Evolutionary conservation across 768 basidiomycete species (phyloP).

Genomic region (Mycena albidolilacea): DNA sequence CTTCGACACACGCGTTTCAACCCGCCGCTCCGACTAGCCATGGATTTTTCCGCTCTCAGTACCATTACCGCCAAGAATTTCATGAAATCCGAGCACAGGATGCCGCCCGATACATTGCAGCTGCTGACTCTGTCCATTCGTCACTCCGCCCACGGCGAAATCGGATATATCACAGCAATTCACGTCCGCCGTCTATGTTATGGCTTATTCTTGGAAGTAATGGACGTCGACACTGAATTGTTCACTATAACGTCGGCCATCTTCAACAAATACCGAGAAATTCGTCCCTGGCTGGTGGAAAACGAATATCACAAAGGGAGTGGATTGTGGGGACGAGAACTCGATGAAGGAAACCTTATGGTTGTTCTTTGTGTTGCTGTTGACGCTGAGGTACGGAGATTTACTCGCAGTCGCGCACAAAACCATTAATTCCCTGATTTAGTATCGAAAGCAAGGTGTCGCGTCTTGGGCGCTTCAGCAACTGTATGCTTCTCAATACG

Average conservation of each 20-base stretch:
- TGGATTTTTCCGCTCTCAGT: slow-evolving; percentile 4
- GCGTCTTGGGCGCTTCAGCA: slow-evolving; percentile 23
- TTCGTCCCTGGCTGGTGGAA: slow-evolving; percentile 24
- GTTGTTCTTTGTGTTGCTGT: slow-evolving; percentile 17
- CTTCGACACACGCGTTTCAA: not conserved
- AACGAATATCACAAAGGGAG: slow-evolving; percentile 30
- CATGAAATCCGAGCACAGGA: slow-evolving; percentile 16
- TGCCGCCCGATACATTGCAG: slow-evolving; percentile 15
- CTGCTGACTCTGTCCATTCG: slow-evolving; percentile 9
- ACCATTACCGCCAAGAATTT: slow-evolving; percentile 10
- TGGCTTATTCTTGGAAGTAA: slow-evolving; percentile 18
- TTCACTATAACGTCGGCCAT: slow-evolving; percentile 19
- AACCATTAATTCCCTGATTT: not conserved
- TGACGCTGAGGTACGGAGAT: not conserved
- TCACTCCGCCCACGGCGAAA: slow-evolving; percentile 15
- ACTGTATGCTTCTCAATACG: slow-evolving; percentile 24
- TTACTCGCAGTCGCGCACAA: not conserved
- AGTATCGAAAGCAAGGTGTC: slow-evolving; percentile 29
- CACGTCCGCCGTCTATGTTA: not conserved
- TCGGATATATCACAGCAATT: slow-evolving; percentile 7
- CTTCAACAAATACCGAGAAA: slow-evolving; percentile 26
- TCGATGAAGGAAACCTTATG: slow-evolving; percentile 15
- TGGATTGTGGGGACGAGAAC: slow-evolving; percentile 29
- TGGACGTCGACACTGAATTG: slow-evolving; percentile 23
- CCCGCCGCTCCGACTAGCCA: not conserved